phyloP scores from a whole-genome alignment of 306 rosid genomes.

The Prunus fruticosa region DNA sequence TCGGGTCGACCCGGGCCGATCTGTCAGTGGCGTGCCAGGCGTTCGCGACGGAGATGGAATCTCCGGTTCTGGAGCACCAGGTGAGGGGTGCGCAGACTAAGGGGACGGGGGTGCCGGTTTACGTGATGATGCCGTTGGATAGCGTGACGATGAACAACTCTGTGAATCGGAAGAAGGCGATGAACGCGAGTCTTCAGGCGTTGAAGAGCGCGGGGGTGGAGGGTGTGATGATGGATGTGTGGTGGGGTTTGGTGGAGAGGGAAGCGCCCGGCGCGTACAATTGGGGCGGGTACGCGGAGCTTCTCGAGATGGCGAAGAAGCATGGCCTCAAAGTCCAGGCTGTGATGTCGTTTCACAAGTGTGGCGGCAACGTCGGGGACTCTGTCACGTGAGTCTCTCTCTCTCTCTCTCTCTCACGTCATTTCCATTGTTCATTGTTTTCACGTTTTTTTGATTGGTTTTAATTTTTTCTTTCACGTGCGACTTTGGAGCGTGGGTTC shows the following conservation, averaged over 20 bases:
- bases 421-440: no score
- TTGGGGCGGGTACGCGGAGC: slow-evolving; percentile 86
- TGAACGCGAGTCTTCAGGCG: slow-evolving; percentile 83
- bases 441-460: no score
- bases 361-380: slow-evolving; percentile 99
- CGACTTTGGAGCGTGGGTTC: neutral
- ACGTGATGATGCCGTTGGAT: slow-evolving; percentile 96
- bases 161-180: slow-evolving; percentile 75
- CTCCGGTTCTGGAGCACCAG: slow-evolving; percentile 25
- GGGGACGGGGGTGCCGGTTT: slow-evolving; percentile 74
- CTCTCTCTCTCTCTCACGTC: neutral
- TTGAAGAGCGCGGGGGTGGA: slow-evolving; percentile 93
- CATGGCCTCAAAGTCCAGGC: slow-evolving; percentile 94
- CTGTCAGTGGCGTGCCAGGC: slow-evolving; percentile 70
- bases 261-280: slow-evolving; percentile 70
- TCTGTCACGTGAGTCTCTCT: slow-evolving; percentile 63
- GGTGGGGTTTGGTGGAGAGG: slow-evolving; percentile 99
- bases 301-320: slow-evolving; percentile 87
- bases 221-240: slow-evolving; percentile 95
- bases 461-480: neutral
- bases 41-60: slow-evolving; percentile 41
- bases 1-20: slow-evolving; percentile 48
- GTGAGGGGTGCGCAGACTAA: slow-evolving; percentile 8
- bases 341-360: slow-evolving; percentile 93
- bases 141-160: slow-evolving; percentile 77